Percentiles rank a stretch among this genome's conserved stretches.
These are phyloP conservation scores for Neurospora sp. DNA, from an alignment of 495 filamentous ascomycete genomes.

Conservation along the genomic window DNA sequence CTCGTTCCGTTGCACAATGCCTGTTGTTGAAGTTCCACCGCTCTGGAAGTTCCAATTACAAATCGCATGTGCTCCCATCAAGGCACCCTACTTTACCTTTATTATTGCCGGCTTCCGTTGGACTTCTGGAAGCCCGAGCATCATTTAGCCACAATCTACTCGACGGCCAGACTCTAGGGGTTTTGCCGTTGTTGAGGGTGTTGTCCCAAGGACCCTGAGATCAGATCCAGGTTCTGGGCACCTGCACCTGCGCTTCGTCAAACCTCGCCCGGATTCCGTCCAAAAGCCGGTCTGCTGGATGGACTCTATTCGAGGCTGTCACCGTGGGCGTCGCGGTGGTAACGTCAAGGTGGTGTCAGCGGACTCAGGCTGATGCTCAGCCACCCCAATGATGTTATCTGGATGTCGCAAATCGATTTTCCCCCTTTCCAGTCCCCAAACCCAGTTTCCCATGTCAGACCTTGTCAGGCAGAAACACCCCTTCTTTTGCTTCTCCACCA, in stretches of 20 bases:
- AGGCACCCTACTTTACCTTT: constrained; percentile 10
- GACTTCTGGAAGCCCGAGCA: constrained; percentile 17
- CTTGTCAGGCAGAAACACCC: not conserved
- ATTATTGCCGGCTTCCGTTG: constrained; percentile 10
- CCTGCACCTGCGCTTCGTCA: not conserved
- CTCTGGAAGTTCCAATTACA: not conserved
- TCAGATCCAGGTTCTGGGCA: not conserved
- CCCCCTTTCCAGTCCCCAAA: not conserved
- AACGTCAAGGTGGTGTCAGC: not conserved
- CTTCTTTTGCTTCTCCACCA: not conserved
- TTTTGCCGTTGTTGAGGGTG: not conserved
- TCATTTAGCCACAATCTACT: constrained; percentile 16
- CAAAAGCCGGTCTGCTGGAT: not conserved
- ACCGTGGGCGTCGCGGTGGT: not conserved
- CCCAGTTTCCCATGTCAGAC: not conserved
- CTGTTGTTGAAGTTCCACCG: not conserved
- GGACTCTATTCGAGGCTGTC: not conserved
- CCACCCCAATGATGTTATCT: not conserved
- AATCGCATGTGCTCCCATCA: not conserved
- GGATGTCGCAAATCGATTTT: not conserved
- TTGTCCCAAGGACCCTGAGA: not conserved
- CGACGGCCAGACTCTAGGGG: not conserved
- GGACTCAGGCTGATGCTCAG: not conserved
- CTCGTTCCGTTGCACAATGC: constrained; percentile 1
- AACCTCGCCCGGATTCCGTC: not conserved